Base-by-base conservation (phyloP, 108 stramenopile species). In the Fistulifera solaris region DNA sequence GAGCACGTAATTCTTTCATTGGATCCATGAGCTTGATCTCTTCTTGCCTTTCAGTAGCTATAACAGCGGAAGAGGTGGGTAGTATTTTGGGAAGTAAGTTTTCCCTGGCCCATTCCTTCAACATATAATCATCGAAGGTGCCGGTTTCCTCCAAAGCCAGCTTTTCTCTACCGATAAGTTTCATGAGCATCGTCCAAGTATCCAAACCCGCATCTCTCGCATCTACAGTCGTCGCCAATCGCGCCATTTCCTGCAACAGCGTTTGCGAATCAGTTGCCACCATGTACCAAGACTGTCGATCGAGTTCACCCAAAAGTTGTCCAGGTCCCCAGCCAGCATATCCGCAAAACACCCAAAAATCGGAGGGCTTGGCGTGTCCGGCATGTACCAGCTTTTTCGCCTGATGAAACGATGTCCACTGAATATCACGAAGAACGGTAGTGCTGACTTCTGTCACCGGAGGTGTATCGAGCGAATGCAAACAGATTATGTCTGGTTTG, bases 391-490 rank as follows among this genome's bases (percentile, higher is more conserved):
- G 40, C 13, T 61, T 27, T 45, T 88, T 85, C 22, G 87, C 91
- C 63, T 89, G 84, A 1, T 71, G 65, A 59, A 89, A 87, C n/a
- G 85, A 70, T 1, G 87, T 85, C 85, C 83, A 87, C 69, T 85
- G 83, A 50, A 90, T 86, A 61, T 92, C 90, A 35, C 83, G 82
- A 78, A 87, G 81, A 16, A 92, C 76, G 7, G 75, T 47, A 45
- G 73, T 70, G 24, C 76, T 78, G 35, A 71, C 79, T 38, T 74
- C 45, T 24, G 38, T 65, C 13, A 67, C 81, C 44, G 58, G 70
- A 16, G 75, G 68, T 39, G 61, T 53, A 42, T 72, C 68, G 17
- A 87, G 61, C 14, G 84, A 78, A 66, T 92, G 90, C 40, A 92
- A 57, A 58, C 86, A 87, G 2, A 81, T 58, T 56, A 85, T 82